phyloP scores from a whole-genome alignment of 768 basidiomycete species.

The Tephrocybe rancida region DNA sequence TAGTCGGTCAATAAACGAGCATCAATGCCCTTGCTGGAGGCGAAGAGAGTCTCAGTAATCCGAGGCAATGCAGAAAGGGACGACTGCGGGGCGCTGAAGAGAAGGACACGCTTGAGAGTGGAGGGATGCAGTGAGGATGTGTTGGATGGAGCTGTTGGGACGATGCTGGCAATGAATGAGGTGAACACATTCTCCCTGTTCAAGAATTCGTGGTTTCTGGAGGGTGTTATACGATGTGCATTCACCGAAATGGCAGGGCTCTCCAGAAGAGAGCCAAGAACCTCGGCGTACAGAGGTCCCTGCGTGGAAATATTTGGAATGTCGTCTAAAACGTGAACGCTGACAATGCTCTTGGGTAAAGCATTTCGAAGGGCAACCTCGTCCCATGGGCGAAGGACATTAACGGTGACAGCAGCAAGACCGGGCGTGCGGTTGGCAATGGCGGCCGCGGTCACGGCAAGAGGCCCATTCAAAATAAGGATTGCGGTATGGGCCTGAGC shows the following conservation, averaged over 20 bases:
- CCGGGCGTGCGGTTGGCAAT: conserved; percentile 45
- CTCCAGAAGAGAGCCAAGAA: conserved; percentile 60
- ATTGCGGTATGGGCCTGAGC: conserved; percentile 62
- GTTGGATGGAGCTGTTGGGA: conserved; percentile 27
- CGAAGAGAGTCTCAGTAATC: conserved; percentile 61
- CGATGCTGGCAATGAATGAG: conserved; percentile 37
- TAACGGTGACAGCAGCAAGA: conserved; percentile 70
- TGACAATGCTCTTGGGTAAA: conserved; percentile 60
- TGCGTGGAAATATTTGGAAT: conserved; percentile 62
- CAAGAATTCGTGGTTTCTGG: conserved; percentile 54
- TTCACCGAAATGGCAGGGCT: conserved; percentile 43
- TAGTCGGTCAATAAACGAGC: conserved; percentile 67
- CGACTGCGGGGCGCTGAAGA: conserved; percentile 64
- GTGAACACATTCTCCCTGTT: conserved; percentile 44
- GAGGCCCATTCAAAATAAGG: conserved; percentile 74
- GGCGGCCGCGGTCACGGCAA: conserved; percentile 66
- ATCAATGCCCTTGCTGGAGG: conserved; percentile 48
- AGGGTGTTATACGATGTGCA: conserved; percentile 60
- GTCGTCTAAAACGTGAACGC: conserved; percentile 79
- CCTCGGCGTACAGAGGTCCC: conserved; percentile 72
- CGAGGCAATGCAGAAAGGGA: conserved; percentile 57
- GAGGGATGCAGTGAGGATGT: conserved; percentile 49
- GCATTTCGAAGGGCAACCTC: conserved; percentile 59
- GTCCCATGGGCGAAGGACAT: conserved; percentile 85
- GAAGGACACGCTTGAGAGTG: conserved; percentile 58